Percentiles rank a stretch among this genome's conserved stretches.
Conservation (phyloP, 2,329 filamentous ascomycete genomes). For the Pseudocercospora fuligena region DNA sequence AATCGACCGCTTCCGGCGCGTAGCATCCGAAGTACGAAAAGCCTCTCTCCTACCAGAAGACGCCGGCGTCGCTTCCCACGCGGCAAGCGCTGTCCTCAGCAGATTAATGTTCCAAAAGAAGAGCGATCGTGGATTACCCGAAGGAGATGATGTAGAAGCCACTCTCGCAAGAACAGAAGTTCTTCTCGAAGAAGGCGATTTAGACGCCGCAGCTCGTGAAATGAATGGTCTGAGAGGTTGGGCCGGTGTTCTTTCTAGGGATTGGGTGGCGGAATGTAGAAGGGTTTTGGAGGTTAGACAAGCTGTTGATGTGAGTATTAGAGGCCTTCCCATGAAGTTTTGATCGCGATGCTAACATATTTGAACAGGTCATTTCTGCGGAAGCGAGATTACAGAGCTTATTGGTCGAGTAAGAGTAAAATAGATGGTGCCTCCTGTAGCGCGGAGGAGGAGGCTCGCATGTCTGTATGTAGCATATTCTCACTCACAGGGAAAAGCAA, state of each 20-base stretch:
- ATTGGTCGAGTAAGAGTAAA: conserved; percentile 73
- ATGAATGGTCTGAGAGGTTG: conserved; percentile 93
- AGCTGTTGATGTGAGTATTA: conserved; percentile 81
- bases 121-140: conserved; percentile 65
- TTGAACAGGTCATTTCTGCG: conserved; percentile 76
- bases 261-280: conserved; percentile 90
- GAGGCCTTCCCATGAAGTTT: not conserved
- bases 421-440: not conserved
- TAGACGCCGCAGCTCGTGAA: conserved; percentile 89
- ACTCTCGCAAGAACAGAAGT: conserved; percentile 88
- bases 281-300: conserved; percentile 94
- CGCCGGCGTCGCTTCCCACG: conserved; percentile 91
- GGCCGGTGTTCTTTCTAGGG: conserved; percentile 91
- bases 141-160: conserved; percentile 90
- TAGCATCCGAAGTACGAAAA: conserved; percentile 91
- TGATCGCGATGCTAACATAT: conserved; percentile 16
- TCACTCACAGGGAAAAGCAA: not conserved
- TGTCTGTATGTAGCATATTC: conserved; percentile 28
- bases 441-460: not conserved
- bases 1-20: conserved; percentile 93
- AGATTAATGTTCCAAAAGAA: conserved; percentile 96
- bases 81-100: conserved; percentile 85
- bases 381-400: conserved; percentile 89
- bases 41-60: conserved; percentile 89
- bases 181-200: conserved; percentile 86